Evolutionary conservation across 306 rosid genomes (phyloP), one percentile per base, ranked within the genome.

Genomic region (Chamaecrista fasciculata): DNA sequence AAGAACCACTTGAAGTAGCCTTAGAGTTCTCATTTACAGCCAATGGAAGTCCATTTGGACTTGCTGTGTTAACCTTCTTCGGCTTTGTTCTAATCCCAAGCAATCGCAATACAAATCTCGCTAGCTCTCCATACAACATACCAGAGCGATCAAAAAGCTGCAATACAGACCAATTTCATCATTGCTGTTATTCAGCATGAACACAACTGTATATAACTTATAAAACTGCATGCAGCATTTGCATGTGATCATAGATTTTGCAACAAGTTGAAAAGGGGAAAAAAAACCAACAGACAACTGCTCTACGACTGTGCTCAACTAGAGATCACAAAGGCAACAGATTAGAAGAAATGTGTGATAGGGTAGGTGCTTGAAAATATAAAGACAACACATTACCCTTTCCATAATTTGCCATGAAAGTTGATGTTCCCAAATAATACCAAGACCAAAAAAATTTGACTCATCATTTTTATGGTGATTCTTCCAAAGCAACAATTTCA

Each of bases 101-200:
- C 62, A 91, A 58, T 59, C 95, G 85, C 70, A 88, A 55, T 8
- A 84, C 97, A 69, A 88, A 88, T 80, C 90, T 84, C 36, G 92
- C 97, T 28, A 91, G 83, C 80, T 88, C 97, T 63, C 95, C 97
- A 11, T 91, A 91, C 23, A 88, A 81, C 48, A 91, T 1, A 49
- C 97, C 97, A 16, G 92, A 87, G 51, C 90, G 89, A 67, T 91
- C 92, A 69, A 88, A 86, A 67, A 91, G 89, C 95, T 91, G 97
- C 67, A 60, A 46, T 12, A 12, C 48, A 34, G 62, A 43, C 77
- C 63, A 69, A 48, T n/a, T 63, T 33, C n/a, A n/a, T n/a, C n/a
- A n/a, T n/a, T n/a, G 47, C 57, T 43, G 55, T 48, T 39, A 10
- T 19, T 44, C 34, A 48, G 10, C 64, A 61, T 51, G 11, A 61